Evolutionary conservation across 1,284 basidiomycete genomes (phyloP).

Genomic region (Pascua sp.): DNA sequence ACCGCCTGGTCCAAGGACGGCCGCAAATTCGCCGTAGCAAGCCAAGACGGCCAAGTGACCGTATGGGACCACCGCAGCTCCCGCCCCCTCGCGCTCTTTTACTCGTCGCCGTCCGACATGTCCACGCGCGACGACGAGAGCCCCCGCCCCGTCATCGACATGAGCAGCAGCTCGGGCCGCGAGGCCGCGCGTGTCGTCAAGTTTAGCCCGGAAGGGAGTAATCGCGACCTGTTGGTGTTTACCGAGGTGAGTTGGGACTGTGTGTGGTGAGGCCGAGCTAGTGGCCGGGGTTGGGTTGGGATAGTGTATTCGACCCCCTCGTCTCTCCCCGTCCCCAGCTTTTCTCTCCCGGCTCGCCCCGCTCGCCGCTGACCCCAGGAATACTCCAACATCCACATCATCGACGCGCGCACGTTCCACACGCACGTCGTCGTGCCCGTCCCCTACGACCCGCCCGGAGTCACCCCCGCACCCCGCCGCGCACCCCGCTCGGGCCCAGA

Average conservation of each 20-base stretch:
- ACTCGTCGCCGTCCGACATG: constrained; percentile 23
- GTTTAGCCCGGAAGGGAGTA: constrained; percentile 46
- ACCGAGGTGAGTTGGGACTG: constrained; percentile 45
- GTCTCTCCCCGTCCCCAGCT: too few relatives aligned
- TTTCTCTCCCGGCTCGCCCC: too few relatives aligned
- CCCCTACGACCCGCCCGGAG: constrained; percentile 20
- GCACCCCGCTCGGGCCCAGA: constrained; percentile 26
- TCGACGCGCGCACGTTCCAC: constrained; percentile 48
- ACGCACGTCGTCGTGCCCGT: constrained; percentile 45
- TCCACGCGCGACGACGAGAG: background rate
- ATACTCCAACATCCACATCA: constrained; percentile 45
- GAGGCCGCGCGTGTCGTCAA: constrained; percentile 49
- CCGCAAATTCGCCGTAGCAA: constrained; percentile 48
- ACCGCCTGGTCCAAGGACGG: constrained; percentile 49
- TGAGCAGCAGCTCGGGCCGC: constrained; percentile 32
- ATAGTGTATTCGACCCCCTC: too few relatives aligned
- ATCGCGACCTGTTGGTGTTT: constrained; percentile 47
- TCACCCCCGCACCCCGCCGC: background rate
- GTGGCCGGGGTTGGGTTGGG: background rate
- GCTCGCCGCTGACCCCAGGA: constrained; percentile 24
- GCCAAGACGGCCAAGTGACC: constrained; percentile 49
- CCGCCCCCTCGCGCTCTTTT: constrained; percentile 43
- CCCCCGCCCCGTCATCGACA: background rate
- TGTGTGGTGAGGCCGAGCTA: too few relatives aligned
- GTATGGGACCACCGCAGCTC: constrained; percentile 50